Evolutionary conservation across 768 basidiomycete genomes (phyloP).

Genomic region (Pleurotus sapidus): DNA sequence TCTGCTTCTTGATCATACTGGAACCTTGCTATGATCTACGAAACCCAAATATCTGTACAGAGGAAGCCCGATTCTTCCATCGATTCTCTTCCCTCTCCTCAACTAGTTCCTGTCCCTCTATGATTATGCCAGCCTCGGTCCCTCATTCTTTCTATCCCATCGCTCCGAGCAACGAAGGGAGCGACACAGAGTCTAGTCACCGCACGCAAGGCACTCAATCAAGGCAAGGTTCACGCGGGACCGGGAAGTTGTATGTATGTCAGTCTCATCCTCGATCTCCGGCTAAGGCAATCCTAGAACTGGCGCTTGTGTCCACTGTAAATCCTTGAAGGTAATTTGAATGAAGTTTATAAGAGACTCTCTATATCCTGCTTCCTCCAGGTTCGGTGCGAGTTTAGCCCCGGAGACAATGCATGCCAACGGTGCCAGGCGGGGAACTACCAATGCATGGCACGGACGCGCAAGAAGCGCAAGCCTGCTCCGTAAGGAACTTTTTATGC

Average conservation of each 20-base stretch:
- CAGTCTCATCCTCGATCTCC: neutral
- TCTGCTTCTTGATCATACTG: slow-evolving; percentile 6
- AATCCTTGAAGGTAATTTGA: slow-evolving; percentile 45
- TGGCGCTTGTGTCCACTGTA: slow-evolving; percentile 56
- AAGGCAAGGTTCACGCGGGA: neutral
- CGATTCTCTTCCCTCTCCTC: neutral
- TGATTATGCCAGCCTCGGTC: neutral
- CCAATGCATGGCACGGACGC: slow-evolving; percentile 40
- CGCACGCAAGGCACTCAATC: neutral
- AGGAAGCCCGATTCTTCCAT: neutral
- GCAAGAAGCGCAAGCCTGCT: slow-evolving; percentile 58
- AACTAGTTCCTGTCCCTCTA: neutral
- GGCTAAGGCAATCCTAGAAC: slow-evolving; percentile 26
- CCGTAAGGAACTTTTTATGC: slow-evolving; percentile 34
- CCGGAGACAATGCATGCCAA: slow-evolving; percentile 43
- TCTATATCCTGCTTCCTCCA: slow-evolving; percentile 12
- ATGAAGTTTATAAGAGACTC: slow-evolving; percentile 2
- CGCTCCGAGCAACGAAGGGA: neutral
- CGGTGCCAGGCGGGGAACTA: slow-evolving; percentile 46
- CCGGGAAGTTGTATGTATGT: slow-evolving; percentile 1
- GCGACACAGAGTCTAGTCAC: slow-evolving; percentile 1
- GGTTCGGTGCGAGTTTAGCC: slow-evolving; percentile 51
- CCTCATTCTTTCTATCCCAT: neutral
- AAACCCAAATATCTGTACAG: neutral
- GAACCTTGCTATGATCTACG: slow-evolving; percentile 5